Base-by-base conservation (phyloP, 1,139 yeast genomes). In the Blastobotrys petasosporus region DNA sequence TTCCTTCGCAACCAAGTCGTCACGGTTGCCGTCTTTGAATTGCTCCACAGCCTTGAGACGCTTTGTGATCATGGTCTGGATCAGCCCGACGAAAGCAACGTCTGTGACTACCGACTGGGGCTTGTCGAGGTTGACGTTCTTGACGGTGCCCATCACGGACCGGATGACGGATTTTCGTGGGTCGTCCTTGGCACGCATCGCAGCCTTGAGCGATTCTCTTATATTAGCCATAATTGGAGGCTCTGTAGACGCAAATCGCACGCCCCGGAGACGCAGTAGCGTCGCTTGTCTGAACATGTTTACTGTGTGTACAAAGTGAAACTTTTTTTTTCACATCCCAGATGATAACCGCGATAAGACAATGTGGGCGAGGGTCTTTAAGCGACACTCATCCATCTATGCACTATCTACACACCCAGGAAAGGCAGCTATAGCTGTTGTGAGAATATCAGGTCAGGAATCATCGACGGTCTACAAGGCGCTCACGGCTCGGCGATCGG, bases 331-430 rank as follows among this genome's bases (percentile, higher is more conserved):
- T 35, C 12, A 20, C 29, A 7, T 31, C 20, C 20, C 30, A 39
- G 17, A 25, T 32, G 12, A 20, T 30, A 32, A 16, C 12, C 11
- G 20, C 28, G 31, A 32, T 38, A n/a, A 12, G 38, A 20, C 25
- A 29, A 28, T 8, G 13, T 17, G 33, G 35, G 30, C 33, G 23
- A 15, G 34, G 15, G 15, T 28, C 32, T 9, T 28, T 11, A 39
- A 36, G 29, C 36, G 46, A 41, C 32, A 38, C 20, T 41, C 43
- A 10, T 92, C 98, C 0, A 81, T 92, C 3, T 92, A 82, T 69
- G 97, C 98, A 0, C 68, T 90, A 17, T 87, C 97, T 0, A 90
- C 97, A 0, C 80, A 84, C 11, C 77, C 84, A 0, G 81, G 90
- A 0, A 74, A 83, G 52, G 76, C 97, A 0, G 98, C 97, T 1